Base-by-base conservation (phyloP, 805 yeast species). In the Spathaspora gorwiae region DNA sequence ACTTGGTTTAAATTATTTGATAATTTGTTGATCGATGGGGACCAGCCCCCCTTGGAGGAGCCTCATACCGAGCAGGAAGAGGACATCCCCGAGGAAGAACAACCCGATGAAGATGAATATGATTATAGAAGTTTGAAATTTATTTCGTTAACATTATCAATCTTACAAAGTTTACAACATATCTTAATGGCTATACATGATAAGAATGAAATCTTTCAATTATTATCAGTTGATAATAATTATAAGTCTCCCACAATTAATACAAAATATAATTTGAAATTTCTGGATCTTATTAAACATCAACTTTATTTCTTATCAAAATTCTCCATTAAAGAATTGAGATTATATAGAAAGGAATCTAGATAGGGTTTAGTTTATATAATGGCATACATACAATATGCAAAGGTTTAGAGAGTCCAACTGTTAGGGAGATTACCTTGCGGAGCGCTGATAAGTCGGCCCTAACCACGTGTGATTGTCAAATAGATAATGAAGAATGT, bases 1-100 rank as follows among this genome's bases (percentile, higher is more conserved):
- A 64, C 74, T 1, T 69, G 81, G 61, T 74, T 78, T 56, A 65
- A 76, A 40, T 57, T 79, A 7, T 73, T 81, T 70, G 84, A 80
- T 54, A 64, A 70, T 14, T 54, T 80, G 40, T 50, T 67, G 35
- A 49, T 66, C 24, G 24, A 19, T 3, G 47, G 47, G 5, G 66
- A 75, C 64, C 38, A 57, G 26, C 43, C 32, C 12, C 32, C 32
- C 12, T 6, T 11, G 32, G 10, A 27, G 31, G 10, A 10, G 9
- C 7, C 26, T 7, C 11, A 9, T 6, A 14, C 26, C 9, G n/a
- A 12, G 6, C 14, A 35, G 8, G 37, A 12, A 9, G 35, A 32
- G 12, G 26, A 24, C 12, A 39, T 37, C 19, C 30, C 26, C 10
- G 11, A 10, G 2, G 36, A 33, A 33, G 43, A 26, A 7, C 36